Conservation (phyloP, 257 asterid species). For the Leonotis leonurus region DNA sequence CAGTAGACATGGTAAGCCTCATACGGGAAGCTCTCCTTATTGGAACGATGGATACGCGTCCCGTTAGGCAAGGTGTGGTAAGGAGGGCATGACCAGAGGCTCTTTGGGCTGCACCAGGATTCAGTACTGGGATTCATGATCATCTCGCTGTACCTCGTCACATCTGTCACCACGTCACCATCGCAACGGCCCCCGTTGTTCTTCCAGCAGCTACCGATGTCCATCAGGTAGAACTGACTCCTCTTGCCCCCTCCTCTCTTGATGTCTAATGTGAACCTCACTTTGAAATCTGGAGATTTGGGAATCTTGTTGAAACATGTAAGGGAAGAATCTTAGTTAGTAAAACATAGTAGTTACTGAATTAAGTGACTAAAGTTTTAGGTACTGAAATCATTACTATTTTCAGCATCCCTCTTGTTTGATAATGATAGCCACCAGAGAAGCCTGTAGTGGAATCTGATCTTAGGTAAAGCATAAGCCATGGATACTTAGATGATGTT, state of each 20-base stretch:
- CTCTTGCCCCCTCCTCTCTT: slow-evolving; percentile 40
- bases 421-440: slow-evolving; percentile 62
- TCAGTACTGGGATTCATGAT: slow-evolving; percentile 45
- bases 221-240: slow-evolving; percentile 55
- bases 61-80: slow-evolving; percentile 48
- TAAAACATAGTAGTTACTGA: no score
- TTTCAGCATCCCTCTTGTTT: slow-evolving; percentile 53
- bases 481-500: slow-evolving; percentile 48
- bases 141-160: slow-evolving; percentile 54
- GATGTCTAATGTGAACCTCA: slow-evolving; percentile 44
- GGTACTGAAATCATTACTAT: slow-evolving; percentile 16
- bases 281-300: slow-evolving; percentile 57
- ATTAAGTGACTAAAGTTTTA: no score
- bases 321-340: not conserved
- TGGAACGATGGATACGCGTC: slow-evolving; percentile 32
- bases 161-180: slow-evolving; percentile 52
- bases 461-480: slow-evolving; percentile 58
- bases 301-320: slow-evolving; percentile 32
- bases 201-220: slow-evolving; percentile 62
- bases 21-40: slow-evolving; percentile 32
- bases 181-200: slow-evolving; percentile 45
- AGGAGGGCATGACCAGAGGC: slow-evolving; percentile 36
- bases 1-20: slow-evolving; percentile 54
- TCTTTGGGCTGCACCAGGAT: slow-evolving; percentile 38
- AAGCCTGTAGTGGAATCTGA: slow-evolving; percentile 50